Evolutionary conservation across 495 filamentous ascomycete genomes (phyloP).

Genomic region (Hypoxylon crocopeplum): DNA sequence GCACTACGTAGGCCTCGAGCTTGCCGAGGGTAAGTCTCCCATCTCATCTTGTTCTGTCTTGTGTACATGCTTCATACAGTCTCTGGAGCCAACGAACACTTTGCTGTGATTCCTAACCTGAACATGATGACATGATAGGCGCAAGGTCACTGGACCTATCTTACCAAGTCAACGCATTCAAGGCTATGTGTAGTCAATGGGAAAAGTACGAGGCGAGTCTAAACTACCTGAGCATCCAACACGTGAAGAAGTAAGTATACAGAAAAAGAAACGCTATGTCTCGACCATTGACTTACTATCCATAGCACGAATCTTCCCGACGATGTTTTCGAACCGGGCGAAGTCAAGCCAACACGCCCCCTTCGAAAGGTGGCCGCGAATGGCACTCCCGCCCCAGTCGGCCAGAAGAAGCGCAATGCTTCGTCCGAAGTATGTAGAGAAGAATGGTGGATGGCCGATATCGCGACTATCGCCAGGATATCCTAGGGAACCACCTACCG

Average conservation of each 20-base stretch:
- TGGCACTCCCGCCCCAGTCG: slow-evolving; percentile 13
- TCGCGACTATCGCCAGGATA: slow-evolving; percentile 37
- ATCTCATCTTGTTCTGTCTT: slow-evolving; percentile 45
- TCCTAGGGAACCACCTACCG: slow-evolving; percentile 32
- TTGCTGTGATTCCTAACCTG: slow-evolving; percentile 44
- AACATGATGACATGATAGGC: slow-evolving; percentile 44
- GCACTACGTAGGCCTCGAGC: slow-evolving; percentile 84
- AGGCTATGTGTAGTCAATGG: slow-evolving; percentile 69
- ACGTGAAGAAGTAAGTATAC: slow-evolving; percentile 73
- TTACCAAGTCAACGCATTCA: slow-evolving; percentile 76
- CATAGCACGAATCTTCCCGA: slow-evolving; percentile 81
- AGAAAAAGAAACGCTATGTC: background rate
- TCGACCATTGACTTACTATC: slow-evolving; percentile 32
- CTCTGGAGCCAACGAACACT: slow-evolving; percentile 53
- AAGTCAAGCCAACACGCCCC: slow-evolving; percentile 69
- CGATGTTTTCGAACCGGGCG: slow-evolving; percentile 86
- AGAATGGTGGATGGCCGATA: slow-evolving; percentile 29
- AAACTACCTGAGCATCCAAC: slow-evolving; percentile 69
- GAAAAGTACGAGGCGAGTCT: slow-evolving; percentile 62
- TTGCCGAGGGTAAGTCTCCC: slow-evolving; percentile 65
- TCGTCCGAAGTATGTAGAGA: slow-evolving; percentile 45
- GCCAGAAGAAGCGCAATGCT: slow-evolving; percentile 45
- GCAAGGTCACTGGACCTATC: slow-evolving; percentile 72
- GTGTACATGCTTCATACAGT: slow-evolving; percentile 59
- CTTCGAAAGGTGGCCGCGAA: slow-evolving; percentile 53